A percentile compares a stretch with the other conserved stretches of the same genome.
These are phyloP conservation scores for Lyophyllum atratum DNA, from an alignment of 768 basidiomycete genomes.

Conservation along the genomic window DNA sequence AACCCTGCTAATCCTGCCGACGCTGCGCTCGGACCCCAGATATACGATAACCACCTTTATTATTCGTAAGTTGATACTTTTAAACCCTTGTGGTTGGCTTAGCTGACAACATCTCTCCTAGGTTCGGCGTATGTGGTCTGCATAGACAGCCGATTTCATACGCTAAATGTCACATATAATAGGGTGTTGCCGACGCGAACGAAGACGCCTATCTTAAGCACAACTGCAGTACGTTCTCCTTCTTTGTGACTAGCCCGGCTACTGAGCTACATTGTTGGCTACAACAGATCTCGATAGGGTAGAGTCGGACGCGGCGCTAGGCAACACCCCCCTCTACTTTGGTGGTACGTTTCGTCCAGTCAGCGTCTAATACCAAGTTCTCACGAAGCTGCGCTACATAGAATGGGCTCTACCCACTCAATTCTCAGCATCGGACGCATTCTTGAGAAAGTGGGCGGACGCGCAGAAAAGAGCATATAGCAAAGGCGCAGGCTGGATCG, in stretches of 20 bases:
- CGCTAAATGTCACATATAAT: conserved; percentile 10
- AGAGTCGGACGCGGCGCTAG: conserved; percentile 30
- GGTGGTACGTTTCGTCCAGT: conserved; percentile 29
- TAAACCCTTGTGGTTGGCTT: neutral
- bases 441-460: conserved; percentile 71
- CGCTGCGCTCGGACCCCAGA: conserved; percentile 68
- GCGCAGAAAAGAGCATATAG: conserved; percentile 71
- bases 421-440: conserved; percentile 61
- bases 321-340: conserved; percentile 42
- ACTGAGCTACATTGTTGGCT: neutral
- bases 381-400: conserved; percentile 8
- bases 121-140: conserved; percentile 54
- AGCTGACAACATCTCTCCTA: conserved; percentile 19
- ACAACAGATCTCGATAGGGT: conserved; percentile 60
- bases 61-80: conserved; percentile 51
- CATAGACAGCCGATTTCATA: neutral
- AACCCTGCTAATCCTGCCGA: conserved; percentile 71
- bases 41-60: conserved; percentile 81
- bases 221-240: conserved; percentile 63
- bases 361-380: neutral
- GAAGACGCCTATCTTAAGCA: conserved; percentile 63
- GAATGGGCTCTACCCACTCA: conserved; percentile 62
- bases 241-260: neutral
- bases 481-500: conserved; percentile 66
- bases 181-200: conserved; percentile 73